phyloP scores from a whole-genome alignment of 1,284 basidiomycete genomes.

The Fomitopsis palustris region DNA sequence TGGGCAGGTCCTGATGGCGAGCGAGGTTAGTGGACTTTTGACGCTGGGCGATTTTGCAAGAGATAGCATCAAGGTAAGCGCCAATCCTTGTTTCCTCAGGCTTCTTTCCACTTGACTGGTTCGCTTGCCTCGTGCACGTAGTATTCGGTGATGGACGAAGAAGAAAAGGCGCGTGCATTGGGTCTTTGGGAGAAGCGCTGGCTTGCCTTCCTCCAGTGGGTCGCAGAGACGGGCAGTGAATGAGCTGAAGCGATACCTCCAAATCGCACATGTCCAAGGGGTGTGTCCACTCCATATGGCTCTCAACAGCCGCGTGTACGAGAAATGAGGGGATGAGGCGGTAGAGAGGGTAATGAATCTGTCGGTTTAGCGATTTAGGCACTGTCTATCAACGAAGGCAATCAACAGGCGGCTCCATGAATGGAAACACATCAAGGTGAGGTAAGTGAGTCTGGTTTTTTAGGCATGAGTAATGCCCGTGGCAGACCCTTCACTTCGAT shows the following conservation, averaged over 20 bases:
- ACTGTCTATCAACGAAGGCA: too few species aligned
- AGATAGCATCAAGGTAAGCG: slow-evolving; percentile 58
- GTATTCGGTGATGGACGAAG: slow-evolving; percentile 48
- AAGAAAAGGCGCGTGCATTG: slow-evolving; percentile 46
- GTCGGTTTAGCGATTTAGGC: too few species aligned
- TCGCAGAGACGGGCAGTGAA: slow-evolving; percentile 22
- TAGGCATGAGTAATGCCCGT: too few species aligned
- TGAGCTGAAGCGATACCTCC: background rate
- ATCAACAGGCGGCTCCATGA: too few species aligned
- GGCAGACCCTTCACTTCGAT: too few species aligned
- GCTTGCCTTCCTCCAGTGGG: slow-evolving; percentile 45
- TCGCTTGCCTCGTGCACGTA: slow-evolving; percentile 22
- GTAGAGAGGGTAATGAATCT: too few species aligned
- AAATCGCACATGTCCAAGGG: background rate
- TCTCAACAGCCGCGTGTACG: background rate
- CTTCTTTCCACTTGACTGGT: slow-evolving; percentile 2
- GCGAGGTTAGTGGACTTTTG: slow-evolving; percentile 58
- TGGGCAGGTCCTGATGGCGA: slow-evolving; percentile 64
- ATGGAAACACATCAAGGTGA: too few species aligned
- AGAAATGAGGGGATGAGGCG: too few species aligned
- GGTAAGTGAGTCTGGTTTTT: too few species aligned
- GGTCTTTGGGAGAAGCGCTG: slow-evolving; percentile 51
- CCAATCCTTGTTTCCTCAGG: background rate
- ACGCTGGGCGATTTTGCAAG: slow-evolving; percentile 59
- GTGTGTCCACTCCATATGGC: background rate